Conservation (phyloP, 208 protist genomes). For the Trypanosoma lewisi region DNA sequence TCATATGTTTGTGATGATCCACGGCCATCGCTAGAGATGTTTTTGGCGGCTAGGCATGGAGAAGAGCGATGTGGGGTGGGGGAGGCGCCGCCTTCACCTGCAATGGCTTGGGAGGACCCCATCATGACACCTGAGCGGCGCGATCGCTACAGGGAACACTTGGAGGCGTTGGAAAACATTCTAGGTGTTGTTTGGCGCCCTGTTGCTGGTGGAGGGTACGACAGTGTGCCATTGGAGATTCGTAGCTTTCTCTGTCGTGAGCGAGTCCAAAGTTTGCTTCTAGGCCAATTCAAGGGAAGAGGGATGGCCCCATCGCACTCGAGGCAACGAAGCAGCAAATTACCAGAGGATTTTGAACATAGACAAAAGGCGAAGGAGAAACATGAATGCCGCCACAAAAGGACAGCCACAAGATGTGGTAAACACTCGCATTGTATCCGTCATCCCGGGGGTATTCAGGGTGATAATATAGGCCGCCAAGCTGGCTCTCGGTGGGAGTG, state of each 20-base stretch:
- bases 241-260: constrained; percentile 22
- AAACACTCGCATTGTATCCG: not conserved
- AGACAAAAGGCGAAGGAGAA: not conserved
- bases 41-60: not conserved
- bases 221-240: constrained; percentile 11
- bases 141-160: constrained; percentile 19
- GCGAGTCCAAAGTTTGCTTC: constrained; percentile 14
- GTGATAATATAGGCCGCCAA: not conserved
- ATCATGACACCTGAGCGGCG: constrained; percentile 11
- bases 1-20: not conserved
- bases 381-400: not conserved
- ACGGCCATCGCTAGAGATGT: not conserved
- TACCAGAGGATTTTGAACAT: not conserved
- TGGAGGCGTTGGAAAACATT: constrained; percentile 23
- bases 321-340: not conserved
- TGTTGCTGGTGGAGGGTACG: not conserved
- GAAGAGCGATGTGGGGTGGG: not conserved
- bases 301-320: not conserved
- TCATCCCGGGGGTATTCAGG: not conserved
- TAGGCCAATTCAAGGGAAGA: not conserved
- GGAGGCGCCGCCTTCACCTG: not conserved
- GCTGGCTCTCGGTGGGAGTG: constrained; percentile 6
- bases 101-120: not conserved
- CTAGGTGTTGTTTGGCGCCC: constrained; percentile 17
- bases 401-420: not conserved